A percentile compares a stretch with the other conserved stretches of the same genome.
Evolutionary conservation across 2,329 filamentous ascomycete genomes (phyloP).

Genomic region (Conoideocrella luteorostrata): DNA sequence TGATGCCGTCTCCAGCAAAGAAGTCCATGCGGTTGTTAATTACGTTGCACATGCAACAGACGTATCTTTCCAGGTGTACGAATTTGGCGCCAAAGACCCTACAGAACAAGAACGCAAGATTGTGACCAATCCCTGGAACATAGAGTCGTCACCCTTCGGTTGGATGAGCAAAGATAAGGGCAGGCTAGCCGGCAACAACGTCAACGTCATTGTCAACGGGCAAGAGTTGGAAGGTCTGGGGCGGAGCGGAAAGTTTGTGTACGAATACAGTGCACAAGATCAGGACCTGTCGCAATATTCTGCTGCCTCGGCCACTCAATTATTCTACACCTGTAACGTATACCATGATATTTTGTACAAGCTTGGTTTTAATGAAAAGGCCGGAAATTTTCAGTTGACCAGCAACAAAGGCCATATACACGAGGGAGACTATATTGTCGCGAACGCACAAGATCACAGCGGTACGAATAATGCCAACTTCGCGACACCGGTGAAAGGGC

Average conservation of each 20-base stretch:
- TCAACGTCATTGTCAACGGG: conserved; percentile 41
- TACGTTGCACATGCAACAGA: conserved; percentile 40
- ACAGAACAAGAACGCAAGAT: conserved; percentile 37
- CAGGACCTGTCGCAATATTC: too few relatives aligned
- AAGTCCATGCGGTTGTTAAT: conserved; percentile 50
- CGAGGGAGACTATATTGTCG: conserved; percentile 45
- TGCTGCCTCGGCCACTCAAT: conserved; percentile 50
- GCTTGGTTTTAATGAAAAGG: conserved; percentile 50
- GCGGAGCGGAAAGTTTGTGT: conserved; percentile 37
- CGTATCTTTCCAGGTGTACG: conserved; percentile 50
- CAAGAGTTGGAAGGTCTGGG: conserved; percentile 38
- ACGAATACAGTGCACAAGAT: too few relatives aligned
- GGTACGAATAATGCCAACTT: conserved; percentile 53
- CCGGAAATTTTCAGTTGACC: conserved; percentile 54
- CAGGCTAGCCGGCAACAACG: conserved; percentile 52
- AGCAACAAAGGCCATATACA: conserved; percentile 48
- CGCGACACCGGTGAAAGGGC: conserved; percentile 45
- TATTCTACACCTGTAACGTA: conserved; percentile 54
- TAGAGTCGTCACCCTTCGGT: conserved; percentile 40
- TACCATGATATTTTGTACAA: conserved; percentile 54
- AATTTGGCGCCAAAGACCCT: conserved; percentile 50
- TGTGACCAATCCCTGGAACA: conserved; percentile 43
- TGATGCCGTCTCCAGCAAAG: conserved; percentile 39
- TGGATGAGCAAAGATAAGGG: conserved; percentile 49
- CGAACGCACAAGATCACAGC: conserved; percentile 50